phyloP scores from a whole-genome alignment of 257 asterid genomes.

The Echites panduratus region DNA sequence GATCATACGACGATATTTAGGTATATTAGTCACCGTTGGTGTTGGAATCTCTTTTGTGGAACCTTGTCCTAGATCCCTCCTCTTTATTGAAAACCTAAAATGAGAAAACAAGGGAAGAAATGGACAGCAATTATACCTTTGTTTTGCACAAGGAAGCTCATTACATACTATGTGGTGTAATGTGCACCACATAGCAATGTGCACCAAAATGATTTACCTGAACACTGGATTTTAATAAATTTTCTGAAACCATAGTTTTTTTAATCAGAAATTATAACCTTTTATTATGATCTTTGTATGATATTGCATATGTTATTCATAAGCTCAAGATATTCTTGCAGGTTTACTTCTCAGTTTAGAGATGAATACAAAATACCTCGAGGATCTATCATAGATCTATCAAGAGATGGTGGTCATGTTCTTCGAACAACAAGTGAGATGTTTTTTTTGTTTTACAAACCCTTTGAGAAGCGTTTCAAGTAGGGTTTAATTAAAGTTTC shows the following conservation, averaged over 20 bases:
- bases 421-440: slow-evolving; percentile 73
- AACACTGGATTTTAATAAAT: too few species aligned
- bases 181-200: too few species aligned
- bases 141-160: neutral
- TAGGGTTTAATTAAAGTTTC: neutral
- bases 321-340: slow-evolving; percentile 17
- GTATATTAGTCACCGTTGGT: neutral
- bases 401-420: slow-evolving; percentile 55
- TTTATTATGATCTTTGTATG: neutral
- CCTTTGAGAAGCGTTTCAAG: neutral
- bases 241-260: too few species aligned
- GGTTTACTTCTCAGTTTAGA: slow-evolving; percentile 81
- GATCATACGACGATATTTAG: neutral
- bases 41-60: neutral
- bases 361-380: slow-evolving; percentile 82
- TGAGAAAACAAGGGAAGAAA: neutral
- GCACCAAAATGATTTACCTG: too few species aligned
- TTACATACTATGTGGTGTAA: too few species aligned
- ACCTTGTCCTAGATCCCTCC: neutral
- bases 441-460: neutral
- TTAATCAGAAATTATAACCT: neutral
- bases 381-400: slow-evolving; percentile 70
- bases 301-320: neutral
- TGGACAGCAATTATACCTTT: neutral
- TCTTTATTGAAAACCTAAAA: too few species aligned